Evolutionary conservation across 2,329 filamentous ascomycete genomes (phyloP).

Genomic region (Ascochyta pisi): DNA sequence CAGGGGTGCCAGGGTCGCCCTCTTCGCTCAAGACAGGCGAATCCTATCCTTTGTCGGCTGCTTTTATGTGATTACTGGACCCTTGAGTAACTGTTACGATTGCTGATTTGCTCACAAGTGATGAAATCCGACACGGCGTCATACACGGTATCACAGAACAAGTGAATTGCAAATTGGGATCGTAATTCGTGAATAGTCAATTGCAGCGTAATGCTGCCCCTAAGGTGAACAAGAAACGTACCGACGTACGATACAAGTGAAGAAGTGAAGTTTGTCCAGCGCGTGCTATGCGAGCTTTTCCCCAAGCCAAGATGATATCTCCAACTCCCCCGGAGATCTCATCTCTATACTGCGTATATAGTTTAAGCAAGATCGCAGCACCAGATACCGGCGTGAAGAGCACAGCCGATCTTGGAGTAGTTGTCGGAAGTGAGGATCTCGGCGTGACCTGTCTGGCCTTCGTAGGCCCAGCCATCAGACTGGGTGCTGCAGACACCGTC

Average conservation of each 20-base stretch:
- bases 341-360: slow-evolving; percentile 14
- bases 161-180: slow-evolving; percentile 11
- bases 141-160: slow-evolving; percentile 9
- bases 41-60: background rate
- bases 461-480: slow-evolving; percentile 39
- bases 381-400: slow-evolving; percentile 34
- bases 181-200: slow-evolving; percentile 23
- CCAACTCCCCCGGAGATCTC: slow-evolving; percentile 10
- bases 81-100: background rate
- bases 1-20: slow-evolving; percentile 10
- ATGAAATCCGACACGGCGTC: background rate
- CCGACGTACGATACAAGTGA: slow-evolving; percentile 27
- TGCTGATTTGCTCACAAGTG: background rate
- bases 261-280: slow-evolving; percentile 20
- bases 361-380: slow-evolving; percentile 42
- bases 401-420: slow-evolving; percentile 44
- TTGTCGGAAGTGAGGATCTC: slow-evolving; percentile 36
- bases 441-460: slow-evolving; percentile 42
- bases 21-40: slow-evolving; percentile 1
- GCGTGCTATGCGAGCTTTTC: slow-evolving; percentile 18
- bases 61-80: background rate
- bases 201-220: slow-evolving; percentile 19
- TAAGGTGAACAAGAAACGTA: slow-evolving; percentile 30
- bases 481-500: slow-evolving; percentile 30
- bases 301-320: slow-evolving; percentile 18